These are phyloP conservation scores for Penicillium antarcticum DNA, from an alignment of 495 filamentous ascomycete species.

Conservation along the genomic window DNA sequence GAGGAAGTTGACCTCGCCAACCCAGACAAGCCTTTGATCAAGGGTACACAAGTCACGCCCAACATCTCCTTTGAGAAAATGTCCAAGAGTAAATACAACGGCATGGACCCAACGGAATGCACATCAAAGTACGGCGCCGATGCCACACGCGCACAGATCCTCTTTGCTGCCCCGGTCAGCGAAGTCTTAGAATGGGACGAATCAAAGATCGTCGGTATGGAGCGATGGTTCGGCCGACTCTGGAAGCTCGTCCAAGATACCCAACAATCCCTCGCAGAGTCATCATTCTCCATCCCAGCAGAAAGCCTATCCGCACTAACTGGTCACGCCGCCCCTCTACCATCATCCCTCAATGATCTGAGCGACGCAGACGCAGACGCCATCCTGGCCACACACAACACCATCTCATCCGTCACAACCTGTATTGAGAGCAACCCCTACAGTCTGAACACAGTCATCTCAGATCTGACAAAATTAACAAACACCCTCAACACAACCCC, in stretches of 20 bases:
- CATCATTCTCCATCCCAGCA: constrained; percentile 19
- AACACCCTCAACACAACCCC: constrained; percentile 53
- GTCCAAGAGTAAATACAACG: constrained; percentile 95
- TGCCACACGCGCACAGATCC: constrained; percentile 77
- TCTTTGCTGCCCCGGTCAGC: constrained; percentile 80
- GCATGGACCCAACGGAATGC: constrained; percentile 74
- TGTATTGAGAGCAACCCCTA: constrained; percentile 66
- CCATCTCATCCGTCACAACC: constrained; percentile 63
- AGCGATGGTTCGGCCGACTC: constrained; percentile 71
- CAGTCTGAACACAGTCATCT: constrained; percentile 75
- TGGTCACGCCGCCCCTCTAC: constrained; percentile 23
- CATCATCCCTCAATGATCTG: constrained; percentile 27
- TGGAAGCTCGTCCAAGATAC: constrained; percentile 52
- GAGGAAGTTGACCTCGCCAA: constrained; percentile 67
- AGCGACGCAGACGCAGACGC: constrained; percentile 53
- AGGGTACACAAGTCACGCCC: constrained; percentile 53
- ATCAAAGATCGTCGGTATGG: constrained; percentile 73
- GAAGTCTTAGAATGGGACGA: constrained; percentile 89
- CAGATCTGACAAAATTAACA: constrained; percentile 75
- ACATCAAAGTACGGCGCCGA: constrained; percentile 76
- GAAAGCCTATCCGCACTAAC: constrained; percentile 12
- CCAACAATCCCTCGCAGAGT: constrained; percentile 19
- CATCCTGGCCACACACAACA: constrained; percentile 61
- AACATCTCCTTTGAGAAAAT: constrained; percentile 80
- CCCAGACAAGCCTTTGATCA: constrained; percentile 55